Evolutionary conservation across 2,329 filamentous ascomycete genomes (phyloP).

Genomic region (Verticillium klebahnii): DNA sequence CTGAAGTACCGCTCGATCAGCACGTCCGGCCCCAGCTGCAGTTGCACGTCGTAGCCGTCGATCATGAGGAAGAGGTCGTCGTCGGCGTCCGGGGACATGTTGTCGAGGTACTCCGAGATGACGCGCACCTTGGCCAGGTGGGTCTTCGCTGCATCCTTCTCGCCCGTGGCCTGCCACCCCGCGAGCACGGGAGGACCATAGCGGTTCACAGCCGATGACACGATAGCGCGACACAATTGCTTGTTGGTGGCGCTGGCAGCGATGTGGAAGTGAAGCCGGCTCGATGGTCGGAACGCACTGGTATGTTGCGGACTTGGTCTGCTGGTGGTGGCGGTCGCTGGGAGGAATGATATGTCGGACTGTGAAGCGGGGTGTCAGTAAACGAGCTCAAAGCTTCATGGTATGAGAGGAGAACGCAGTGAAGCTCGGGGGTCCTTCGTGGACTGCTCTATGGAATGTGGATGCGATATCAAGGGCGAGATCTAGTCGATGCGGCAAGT

Average conservation of each 20-base stretch:
- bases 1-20: constrained; percentile 58
- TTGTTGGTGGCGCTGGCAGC: constrained; percentile 31
- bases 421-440: background rate
- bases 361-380: background rate
- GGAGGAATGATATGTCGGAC: background rate
- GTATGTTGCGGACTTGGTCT: background rate
- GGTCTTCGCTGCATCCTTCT: constrained; percentile 26
- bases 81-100: constrained; percentile 25
- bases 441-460: background rate
- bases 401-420: background rate
- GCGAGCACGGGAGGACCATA: constrained; percentile 32
- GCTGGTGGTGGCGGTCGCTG: background rate
- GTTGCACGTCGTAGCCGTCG: constrained; percentile 60
- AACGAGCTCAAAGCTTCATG: background rate
- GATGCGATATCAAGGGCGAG: background rate
- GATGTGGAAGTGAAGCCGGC: constrained; percentile 29
- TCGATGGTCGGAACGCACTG: background rate
- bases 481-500: background rate
- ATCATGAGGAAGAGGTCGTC: constrained; percentile 60
- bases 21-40: constrained; percentile 60
- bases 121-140: constrained; percentile 35
- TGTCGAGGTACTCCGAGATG: constrained; percentile 28
- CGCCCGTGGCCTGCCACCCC: constrained; percentile 30
- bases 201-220: constrained; percentile 30
- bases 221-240: constrained; percentile 31